Evolutionary conservation across 306 rosid genomes (phyloP).

Genomic region (cucumber (Cucumis sativus)): Cucumber_9930_V3 NC_026655.2:16404501-16405000

Average conservation of each 20-base stretch:
- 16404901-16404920: conserved; percentile 97
- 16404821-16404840: conserved; percentile 36
- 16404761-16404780: background rate
- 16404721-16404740: conserved; percentile 99
- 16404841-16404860: conserved; percentile 95
- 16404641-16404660: background rate
- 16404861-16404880: conserved; percentile 90
- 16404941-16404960: conserved; percentile 97
- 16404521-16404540: conserved; percentile 98
- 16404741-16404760: conserved; percentile 38
- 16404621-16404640: background rate
- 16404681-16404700: conserved; percentile 97
- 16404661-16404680: conserved; percentile 21
- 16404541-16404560: conserved; percentile 99
- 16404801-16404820: conserved; percentile 2
- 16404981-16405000: conserved; percentile 97
- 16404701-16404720: conserved; percentile 96
- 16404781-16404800: background rate
- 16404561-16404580: conserved; percentile 98
- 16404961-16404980: conserved; percentile 99
- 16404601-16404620: background rate
- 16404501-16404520: conserved; percentile 99
- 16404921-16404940: conserved; percentile 97
- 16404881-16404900: conserved; percentile 99
- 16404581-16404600: conserved; percentile 2